Evolutionary conservation across 1,284 basidiomycete species (phyloP).

Genomic region (Ceraceosorus bombacis): DNA sequence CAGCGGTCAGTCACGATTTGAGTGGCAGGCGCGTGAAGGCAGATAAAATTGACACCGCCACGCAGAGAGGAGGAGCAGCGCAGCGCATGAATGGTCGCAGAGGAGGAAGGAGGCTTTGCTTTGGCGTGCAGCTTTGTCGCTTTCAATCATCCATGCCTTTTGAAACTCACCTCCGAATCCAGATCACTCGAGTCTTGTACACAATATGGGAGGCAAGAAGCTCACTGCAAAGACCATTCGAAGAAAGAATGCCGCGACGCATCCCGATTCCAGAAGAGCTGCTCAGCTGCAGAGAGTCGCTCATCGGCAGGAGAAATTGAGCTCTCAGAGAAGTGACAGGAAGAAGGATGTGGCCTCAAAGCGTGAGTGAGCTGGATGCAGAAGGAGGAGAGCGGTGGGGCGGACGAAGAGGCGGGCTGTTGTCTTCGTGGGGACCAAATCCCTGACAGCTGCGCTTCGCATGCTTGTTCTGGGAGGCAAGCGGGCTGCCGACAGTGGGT

Average conservation of each 20-base stretch:
- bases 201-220: slow-evolving; percentile 16
- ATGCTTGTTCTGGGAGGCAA: neutral
- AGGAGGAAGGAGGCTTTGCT: too few relatives aligned
- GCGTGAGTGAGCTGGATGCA: neutral
- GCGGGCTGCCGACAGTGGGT: neutral
- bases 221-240: slow-evolving; percentile 42
- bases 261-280: slow-evolving; percentile 42
- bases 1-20: too few relatives aligned
- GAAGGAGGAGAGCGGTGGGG: neutral
- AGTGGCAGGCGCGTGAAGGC: too few relatives aligned
- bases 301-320: neutral
- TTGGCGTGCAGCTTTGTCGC: too few relatives aligned
- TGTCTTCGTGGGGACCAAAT: neutral
- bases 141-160: too few relatives aligned
- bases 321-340: slow-evolving; percentile 31
- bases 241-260: slow-evolving; percentile 41
- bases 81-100: too few relatives aligned
- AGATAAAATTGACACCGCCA: too few relatives aligned
- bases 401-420: neutral
- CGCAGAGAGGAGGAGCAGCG: too few relatives aligned
- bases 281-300: slow-evolving; percentile 34
- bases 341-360: slow-evolving; percentile 19
- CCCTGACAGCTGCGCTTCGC: too few relatives aligned
- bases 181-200: too few relatives aligned
- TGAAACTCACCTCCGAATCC: too few relatives aligned